These are phyloP conservation scores for Leucocoprinus leucothites DNA, from an alignment of 768 basidiomycete genomes.

Conservation along the genomic window DNA sequence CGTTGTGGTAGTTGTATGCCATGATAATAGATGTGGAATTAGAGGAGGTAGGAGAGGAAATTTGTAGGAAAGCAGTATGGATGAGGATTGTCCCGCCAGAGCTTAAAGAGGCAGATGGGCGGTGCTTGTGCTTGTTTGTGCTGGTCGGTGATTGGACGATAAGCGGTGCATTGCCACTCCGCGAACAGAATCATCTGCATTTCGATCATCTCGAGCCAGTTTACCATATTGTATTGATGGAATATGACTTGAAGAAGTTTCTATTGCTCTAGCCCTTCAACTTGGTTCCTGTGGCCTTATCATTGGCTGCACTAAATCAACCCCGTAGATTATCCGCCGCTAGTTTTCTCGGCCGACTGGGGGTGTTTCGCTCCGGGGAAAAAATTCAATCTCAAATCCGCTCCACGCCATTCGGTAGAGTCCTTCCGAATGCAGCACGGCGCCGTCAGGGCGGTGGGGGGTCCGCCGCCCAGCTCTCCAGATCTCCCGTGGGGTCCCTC, in stretches of 20 bases:
- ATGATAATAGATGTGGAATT: slow-evolving; percentile 17
- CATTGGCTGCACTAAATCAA: not conserved
- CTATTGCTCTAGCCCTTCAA: not conserved
- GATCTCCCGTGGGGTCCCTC: not conserved
- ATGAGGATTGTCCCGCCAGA: slow-evolving; percentile 21
- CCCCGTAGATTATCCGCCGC: slow-evolving; percentile 10
- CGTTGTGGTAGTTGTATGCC: slow-evolving; percentile 60
- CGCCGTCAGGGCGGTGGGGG: not conserved
- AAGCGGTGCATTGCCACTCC: slow-evolving; percentile 21
- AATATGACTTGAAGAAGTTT: not conserved
- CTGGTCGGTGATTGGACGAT: slow-evolving; percentile 42
- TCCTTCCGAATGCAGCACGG: not conserved
- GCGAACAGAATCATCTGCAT: slow-evolving; percentile 1
- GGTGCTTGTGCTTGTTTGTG: slow-evolving; percentile 30
- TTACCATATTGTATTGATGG: not conserved
- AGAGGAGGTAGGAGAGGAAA: slow-evolving; percentile 19
- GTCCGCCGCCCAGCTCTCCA: not conserved
- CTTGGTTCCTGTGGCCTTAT: not conserved
- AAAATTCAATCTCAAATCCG: not conserved
- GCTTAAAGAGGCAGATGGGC: slow-evolving; percentile 17
- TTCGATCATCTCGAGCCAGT: not conserved
- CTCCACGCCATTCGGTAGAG: not conserved
- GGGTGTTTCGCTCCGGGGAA: not conserved
- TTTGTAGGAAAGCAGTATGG: slow-evolving; percentile 22
- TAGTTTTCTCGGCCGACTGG: not conserved